A percentile compares a stretch with the other conserved stretches of the same genome.
phyloP scores from a whole-genome alignment of 192 early-diverging fungal genomes.

The Entomortierella lignicola region DNA sequence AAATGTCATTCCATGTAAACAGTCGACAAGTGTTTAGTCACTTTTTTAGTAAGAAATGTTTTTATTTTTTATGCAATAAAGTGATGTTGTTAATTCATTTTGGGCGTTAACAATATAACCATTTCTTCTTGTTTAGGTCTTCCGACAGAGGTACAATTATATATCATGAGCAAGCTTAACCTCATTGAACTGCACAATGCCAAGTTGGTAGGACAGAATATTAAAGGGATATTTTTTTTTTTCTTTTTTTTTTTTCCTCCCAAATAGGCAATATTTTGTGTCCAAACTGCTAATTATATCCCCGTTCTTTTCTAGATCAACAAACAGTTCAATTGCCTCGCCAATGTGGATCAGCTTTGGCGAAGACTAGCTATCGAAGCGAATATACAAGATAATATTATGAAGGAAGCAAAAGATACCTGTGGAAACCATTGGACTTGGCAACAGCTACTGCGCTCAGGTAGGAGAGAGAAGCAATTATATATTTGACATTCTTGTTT shows the following conservation, averaged over 20 bases:
- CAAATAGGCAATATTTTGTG: no score
- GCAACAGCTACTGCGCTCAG: constrained; percentile 4
- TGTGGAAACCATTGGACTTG: constrained; percentile 7
- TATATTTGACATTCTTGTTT: not conserved
- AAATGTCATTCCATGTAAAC: no score
- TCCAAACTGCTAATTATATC: no score
- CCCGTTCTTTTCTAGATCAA: constrained; percentile 3
- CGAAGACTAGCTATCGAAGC: not conserved
- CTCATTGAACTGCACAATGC: constrained; percentile 11
- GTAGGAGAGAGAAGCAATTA: constrained; percentile 11
- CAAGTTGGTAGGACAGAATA: constrained; percentile 20
- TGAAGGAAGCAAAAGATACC: constrained; percentile 13
- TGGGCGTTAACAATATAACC: no score
- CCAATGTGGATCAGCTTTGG: constrained; percentile 48
- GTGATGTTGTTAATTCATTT: no score
- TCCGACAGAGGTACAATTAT: constrained; percentile 33
- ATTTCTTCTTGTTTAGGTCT: constrained; percentile 15
- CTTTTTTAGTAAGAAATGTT: no score
- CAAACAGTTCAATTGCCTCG: constrained; percentile 15
- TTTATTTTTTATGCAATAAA: no score
- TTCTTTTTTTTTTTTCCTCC: not conserved
- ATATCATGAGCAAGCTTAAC: constrained; percentile 20
- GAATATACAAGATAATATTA: not conserved
- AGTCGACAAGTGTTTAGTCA: no score
- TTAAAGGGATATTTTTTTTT: not conserved